A percentile compares a stretch with the other conserved stretches of the same genome.
Conservation (phyloP, 1,139 yeast species). For the Zhuliangozyma parablackwelliae region DNA sequence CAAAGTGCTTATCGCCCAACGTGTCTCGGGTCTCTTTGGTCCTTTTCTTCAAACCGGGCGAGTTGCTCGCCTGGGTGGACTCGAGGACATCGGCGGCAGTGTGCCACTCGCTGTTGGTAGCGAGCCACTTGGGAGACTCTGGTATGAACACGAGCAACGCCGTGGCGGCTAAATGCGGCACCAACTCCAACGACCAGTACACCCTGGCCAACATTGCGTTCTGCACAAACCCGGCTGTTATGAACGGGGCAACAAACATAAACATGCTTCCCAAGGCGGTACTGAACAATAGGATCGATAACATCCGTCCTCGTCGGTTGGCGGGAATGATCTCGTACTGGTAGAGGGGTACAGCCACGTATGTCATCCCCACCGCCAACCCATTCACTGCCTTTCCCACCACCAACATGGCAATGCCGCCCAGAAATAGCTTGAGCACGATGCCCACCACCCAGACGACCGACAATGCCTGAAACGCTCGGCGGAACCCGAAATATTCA, state of each 20-base stretch:
- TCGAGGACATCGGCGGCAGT: conserved; percentile 25
- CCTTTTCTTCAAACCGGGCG: not conserved
- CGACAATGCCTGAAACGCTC: conserved; percentile 22
- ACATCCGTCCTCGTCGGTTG: conserved; percentile 16
- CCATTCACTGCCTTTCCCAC: conserved; percentile 30
- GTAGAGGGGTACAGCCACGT: conserved; percentile 30
- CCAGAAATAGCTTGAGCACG: conserved; percentile 21
- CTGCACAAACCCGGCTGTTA: conserved; percentile 8
- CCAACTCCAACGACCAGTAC: conserved; percentile 22
- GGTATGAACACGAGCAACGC: conserved; percentile 20
- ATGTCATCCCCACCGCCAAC: conserved; percentile 25
- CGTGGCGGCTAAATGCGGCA: conserved; percentile 19
- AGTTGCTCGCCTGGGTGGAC: conserved; percentile 4
- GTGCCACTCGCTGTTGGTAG: conserved; percentile 26
- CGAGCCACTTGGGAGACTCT: conserved; percentile 36
- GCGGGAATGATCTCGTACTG: conserved; percentile 26
- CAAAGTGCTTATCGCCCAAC: conserved; percentile 20
- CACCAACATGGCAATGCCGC: conserved; percentile 20
- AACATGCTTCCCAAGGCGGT: conserved; percentile 20
- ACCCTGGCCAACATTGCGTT: conserved; percentile 6
- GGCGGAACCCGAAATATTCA: conserved; percentile 25
- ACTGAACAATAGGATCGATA: conserved; percentile 8
- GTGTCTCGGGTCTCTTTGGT: conserved; percentile 6
- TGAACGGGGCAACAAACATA: conserved; percentile 12
- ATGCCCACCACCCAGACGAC: conserved; percentile 28